A percentile compares a stretch with the other conserved stretches of the same genome.
These are phyloP conservation scores for Lasiosphaeria ovina DNA, from an alignment of 495 filamentous ascomycete species.

Conservation along the genomic window DNA sequence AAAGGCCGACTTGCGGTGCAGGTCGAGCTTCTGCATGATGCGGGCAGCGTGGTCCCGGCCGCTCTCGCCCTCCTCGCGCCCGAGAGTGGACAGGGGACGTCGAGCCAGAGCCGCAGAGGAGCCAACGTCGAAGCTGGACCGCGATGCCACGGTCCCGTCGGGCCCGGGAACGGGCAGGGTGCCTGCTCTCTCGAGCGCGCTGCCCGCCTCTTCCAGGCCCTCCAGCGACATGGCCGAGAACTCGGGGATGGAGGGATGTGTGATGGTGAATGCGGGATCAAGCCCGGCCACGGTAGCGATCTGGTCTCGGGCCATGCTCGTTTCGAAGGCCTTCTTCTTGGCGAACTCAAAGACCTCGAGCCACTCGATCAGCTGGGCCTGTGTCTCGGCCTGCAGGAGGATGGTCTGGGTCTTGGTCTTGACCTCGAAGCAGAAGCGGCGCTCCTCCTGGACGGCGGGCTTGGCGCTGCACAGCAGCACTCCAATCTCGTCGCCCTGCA, in stretches of 20 bases:
- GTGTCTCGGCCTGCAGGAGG: constrained; percentile 88
- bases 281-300: constrained; percentile 56
- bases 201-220: constrained; percentile 53
- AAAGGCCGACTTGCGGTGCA: constrained; percentile 75
- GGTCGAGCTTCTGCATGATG: constrained; percentile 88
- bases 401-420: constrained; percentile 95
- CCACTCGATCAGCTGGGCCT: constrained; percentile 86
- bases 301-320: constrained; percentile 59
- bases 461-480: constrained; percentile 90
- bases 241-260: constrained; percentile 79
- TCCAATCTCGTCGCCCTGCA: constrained; percentile 94
- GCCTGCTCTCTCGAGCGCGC: constrained; percentile 53
- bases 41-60: constrained; percentile 76
- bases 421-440: constrained; percentile 96
- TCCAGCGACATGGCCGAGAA: constrained; percentile 78
- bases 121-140: constrained; percentile 71
- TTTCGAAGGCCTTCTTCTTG: constrained; percentile 87
- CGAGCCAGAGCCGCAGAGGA: constrained; percentile 42
- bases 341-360: constrained; percentile 87
- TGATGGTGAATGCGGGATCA: constrained; percentile 91
- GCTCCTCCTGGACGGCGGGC: constrained; percentile 86
- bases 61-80: constrained; percentile 60
- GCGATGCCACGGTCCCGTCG: constrained; percentile 53
- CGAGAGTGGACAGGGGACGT: constrained; percentile 44
- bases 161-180: constrained; percentile 67